A percentile compares a stretch with the other conserved stretches of the same genome.
Evolutionary conservation across 768 basidiomycete species (phyloP).

Genomic region (Tubosaeta sp.): DNA sequence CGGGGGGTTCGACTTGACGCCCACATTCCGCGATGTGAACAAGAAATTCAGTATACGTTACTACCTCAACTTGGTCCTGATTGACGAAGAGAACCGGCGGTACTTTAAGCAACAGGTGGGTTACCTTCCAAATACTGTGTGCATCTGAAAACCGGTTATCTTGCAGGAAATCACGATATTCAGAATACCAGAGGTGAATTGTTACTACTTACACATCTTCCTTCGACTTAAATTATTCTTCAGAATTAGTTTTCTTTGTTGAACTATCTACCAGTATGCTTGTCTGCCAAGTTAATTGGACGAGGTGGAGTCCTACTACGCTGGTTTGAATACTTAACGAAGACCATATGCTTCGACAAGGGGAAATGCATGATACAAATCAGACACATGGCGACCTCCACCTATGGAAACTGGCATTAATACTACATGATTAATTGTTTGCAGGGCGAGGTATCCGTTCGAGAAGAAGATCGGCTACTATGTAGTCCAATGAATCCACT

Average conservation of each 20-base stretch:
- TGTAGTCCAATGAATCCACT: slow-evolving; percentile 8
- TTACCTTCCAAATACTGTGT: neutral
- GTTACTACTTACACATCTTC: neutral
- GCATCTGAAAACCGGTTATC: neutral
- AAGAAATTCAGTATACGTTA: slow-evolving; percentile 98
- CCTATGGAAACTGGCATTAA: slow-evolving; percentile 6
- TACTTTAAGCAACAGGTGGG: slow-evolving; percentile 95
- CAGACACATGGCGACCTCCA: neutral
- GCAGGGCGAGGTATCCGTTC: neutral
- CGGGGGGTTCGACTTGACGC: slow-evolving; percentile 96
- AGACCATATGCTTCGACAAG: neutral
- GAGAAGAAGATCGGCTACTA: neutral
- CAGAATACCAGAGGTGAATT: slow-evolving; percentile 78
- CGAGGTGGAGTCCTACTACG: neutral
- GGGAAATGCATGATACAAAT: neutral
- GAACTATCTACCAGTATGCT: neutral
- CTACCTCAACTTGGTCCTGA: slow-evolving; percentile 94
- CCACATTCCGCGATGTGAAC: slow-evolving; percentile 98
- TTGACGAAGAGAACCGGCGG: slow-evolving; percentile 96
- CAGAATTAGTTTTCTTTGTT: slow-evolving; percentile 32
- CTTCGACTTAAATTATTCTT: slow-evolving; percentile 1
- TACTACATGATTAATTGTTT: slow-evolving; percentile 9
- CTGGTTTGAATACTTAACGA: slow-evolving; percentile 5
- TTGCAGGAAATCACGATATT: slow-evolving; percentile 81
- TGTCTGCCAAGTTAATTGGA: slow-evolving; percentile 1